phyloP scores from a whole-genome alignment of 768 basidiomycete species.

The Suillus fuscotomentosus region DNA sequence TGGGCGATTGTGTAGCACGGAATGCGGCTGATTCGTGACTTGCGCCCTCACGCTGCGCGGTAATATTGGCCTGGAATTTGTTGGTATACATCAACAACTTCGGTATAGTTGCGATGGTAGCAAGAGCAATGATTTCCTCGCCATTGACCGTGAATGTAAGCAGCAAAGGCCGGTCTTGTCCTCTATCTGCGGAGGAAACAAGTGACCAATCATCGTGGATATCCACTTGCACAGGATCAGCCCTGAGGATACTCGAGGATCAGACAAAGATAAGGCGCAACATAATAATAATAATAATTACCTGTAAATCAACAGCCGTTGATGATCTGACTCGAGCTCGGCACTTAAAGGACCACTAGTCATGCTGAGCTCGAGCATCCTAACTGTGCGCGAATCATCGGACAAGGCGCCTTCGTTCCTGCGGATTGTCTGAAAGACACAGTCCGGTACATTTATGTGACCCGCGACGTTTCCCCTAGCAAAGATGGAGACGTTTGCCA shows the following conservation, averaged over 20 bases:
- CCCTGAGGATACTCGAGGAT: slow-evolving; percentile 39
- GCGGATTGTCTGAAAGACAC: slow-evolving; percentile 73
- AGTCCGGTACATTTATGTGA: slow-evolving; percentile 59
- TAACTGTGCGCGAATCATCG: slow-evolving; percentile 34
- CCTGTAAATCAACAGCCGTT: slow-evolving; percentile 74
- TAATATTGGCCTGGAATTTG: slow-evolving; percentile 73
- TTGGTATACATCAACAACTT: slow-evolving; percentile 71
- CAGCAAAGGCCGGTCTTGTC: slow-evolving; percentile 52
- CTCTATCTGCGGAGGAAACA: slow-evolving; percentile 37
- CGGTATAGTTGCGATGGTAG: slow-evolving; percentile 74
- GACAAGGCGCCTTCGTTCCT: slow-evolving; percentile 43
- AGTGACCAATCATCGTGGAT: slow-evolving; percentile 83
- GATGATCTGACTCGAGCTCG: slow-evolving; percentile 73
- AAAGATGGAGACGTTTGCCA: slow-evolving; percentile 49
- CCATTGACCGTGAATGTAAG: slow-evolving; percentile 78
- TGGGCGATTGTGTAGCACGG: slow-evolving; percentile 66
- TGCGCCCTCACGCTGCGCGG: slow-evolving; percentile 72
- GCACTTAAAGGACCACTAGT: slow-evolving; percentile 69
- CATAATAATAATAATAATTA: slow-evolving; percentile 31
- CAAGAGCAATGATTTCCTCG: slow-evolving; percentile 62
- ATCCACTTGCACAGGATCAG: slow-evolving; percentile 73
- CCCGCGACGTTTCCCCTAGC: slow-evolving; percentile 78
- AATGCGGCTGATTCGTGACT: slow-evolving; percentile 78
- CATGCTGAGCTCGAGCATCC: slow-evolving; percentile 72
- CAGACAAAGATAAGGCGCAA: not conserved